These are phyloP conservation scores for Triadica sebifera DNA, from an alignment of 345 rosid species.

Conservation along the genomic window DNA sequence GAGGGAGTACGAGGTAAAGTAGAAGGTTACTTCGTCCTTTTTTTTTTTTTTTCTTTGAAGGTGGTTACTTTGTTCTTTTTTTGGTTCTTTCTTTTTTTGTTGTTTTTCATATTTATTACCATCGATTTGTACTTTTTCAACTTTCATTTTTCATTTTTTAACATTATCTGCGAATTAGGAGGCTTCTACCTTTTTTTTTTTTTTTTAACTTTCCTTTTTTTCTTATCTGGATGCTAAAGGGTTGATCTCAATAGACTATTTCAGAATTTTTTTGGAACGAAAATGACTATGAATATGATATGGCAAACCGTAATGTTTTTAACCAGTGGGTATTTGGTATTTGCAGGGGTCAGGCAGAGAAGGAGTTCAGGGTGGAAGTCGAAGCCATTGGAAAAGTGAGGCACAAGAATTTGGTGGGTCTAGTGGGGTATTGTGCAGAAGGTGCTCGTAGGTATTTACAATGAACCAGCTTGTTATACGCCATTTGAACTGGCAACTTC, in stretches of 20 bases:
- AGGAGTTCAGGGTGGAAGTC: slow-evolving; percentile 93
- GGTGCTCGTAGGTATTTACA: slow-evolving; percentile 62
- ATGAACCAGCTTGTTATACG: neutral
- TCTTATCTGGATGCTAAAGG: neutral
- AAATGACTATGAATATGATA: neutral
- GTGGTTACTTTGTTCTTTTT: too few relatives aligned
- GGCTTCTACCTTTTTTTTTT: neutral
- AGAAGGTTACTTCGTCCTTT: slow-evolving; percentile 34
- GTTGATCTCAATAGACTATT: neutral
- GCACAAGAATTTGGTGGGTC: slow-evolving; percentile 93
- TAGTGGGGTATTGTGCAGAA: slow-evolving; percentile 86
- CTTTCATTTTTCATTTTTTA: slow-evolving; percentile 18
- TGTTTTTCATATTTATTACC: slow-evolving; percentile 11
- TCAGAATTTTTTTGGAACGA: too few relatives aligned
- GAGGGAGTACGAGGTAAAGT: slow-evolving; percentile 16
- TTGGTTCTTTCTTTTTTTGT: too few relatives aligned
- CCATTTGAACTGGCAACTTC: neutral
- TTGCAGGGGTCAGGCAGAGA: slow-evolving; percentile 89
- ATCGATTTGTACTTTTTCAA: slow-evolving; percentile 10
- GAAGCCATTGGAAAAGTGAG: slow-evolving; percentile 96
- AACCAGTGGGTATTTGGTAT: too few relatives aligned
- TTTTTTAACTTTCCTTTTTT: neutral
- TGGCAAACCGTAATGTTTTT: neutral
- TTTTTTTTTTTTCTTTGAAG: slow-evolving; percentile 11
- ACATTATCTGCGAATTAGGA: neutral